Evolutionary conservation across 1,284 basidiomycete genomes (phyloP), one percentile per base, ranked within the genome.

Genomic region (Stygiomarasmius scandens): DNA sequence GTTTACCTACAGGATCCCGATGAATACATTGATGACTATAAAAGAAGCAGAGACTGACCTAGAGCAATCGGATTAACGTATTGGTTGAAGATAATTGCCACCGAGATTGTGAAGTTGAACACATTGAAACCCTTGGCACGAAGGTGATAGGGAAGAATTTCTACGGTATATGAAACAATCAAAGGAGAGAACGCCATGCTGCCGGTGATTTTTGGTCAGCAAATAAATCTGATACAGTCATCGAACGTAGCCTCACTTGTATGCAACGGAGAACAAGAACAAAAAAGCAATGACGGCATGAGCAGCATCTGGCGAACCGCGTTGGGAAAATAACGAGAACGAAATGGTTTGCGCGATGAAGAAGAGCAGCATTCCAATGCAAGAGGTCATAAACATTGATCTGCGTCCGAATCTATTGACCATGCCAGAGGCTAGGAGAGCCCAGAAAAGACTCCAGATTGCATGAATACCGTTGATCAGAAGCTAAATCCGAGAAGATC

Each of bases 61-160:
- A 79, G 69, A 27, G 87, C 89, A 64, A 92, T 81, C 12, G 90
- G 90, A 75, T 92, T 93, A 67, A 87, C 83, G 66, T 90, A 92
- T 71, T 92, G 89, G 71, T 92, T 92, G 77, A 92, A 90, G 61
- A 88, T 85, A 61, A 89, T 81, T 0, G 88, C 82, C 25, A 84
- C 56, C 16, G 85, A 86, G 64, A 89, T 81, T 58, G 80, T 73
- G 61, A 90, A 84, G 74, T 82, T 85, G 75, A 89, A 87, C 51
- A 92, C 69, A 62, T 81, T 89, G 75, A 92, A 84, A 56, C 90
- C 90, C 77, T 92, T 92, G 49, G 91, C 88, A 67, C 90, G 88
- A 53, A 92, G 76, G 23, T 74, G 71, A 74, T 77, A 90, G 3
- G 89, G 89, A 36, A 90, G 71, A 70, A 90, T 90, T 68, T 91